Evolutionary conservation across 495 filamentous ascomycete genomes (phyloP), one percentile per base, ranked within the genome.

Genomic region (Chaetomidium leptoderma): DNA sequence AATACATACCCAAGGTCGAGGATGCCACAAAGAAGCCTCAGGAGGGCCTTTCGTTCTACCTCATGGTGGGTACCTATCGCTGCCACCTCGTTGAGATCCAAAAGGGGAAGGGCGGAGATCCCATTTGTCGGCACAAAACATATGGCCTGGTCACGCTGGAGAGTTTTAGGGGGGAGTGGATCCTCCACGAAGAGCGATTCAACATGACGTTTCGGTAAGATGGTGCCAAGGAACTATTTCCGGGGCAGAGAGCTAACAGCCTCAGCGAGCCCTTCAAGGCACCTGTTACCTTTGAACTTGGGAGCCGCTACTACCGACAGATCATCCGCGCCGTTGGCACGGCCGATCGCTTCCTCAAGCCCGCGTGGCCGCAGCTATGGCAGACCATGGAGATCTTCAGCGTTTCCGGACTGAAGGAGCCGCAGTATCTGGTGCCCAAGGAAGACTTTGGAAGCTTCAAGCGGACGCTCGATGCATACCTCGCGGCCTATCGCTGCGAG

Each of bases 381-480:
- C 82, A 88, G 69, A 79, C 80, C 44, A 81, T 86, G 62, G 81
- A 83, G 58, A 71, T 91, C 5, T 82, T 88, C 54, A 80, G 79
- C 19, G 76, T 86, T 24, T 75, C 84, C 40, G 83, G 87, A 46
- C 79, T 82, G n/a, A 77, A 78, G n/a, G 70, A 72, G 33, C 66
- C 71, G 4, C 74, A 75, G 35, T 72, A 72, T 39, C 66, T 83
- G 14, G 74, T 80, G 50, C 71, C 84, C 26, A 78, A 83, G 30
- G 86, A 95, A 61, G 90, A 96, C 57, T 84, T 90, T 63, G 83
- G 85, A 36, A 86, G 85, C 60, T 85, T 96, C 65, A 86, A 88
- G 63, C 82, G 88, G 27, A 97, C 91, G 0, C 75, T 98, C 19
- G 82, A 88, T 39, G 93, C 91, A 16, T 96, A 96, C 68, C 88